Percentiles rank a stretch among this genome's conserved stretches.
phyloP scores from a whole-genome alignment of 1,139 yeast genomes.

The Meyerozyma guilliermondii region DNA sequence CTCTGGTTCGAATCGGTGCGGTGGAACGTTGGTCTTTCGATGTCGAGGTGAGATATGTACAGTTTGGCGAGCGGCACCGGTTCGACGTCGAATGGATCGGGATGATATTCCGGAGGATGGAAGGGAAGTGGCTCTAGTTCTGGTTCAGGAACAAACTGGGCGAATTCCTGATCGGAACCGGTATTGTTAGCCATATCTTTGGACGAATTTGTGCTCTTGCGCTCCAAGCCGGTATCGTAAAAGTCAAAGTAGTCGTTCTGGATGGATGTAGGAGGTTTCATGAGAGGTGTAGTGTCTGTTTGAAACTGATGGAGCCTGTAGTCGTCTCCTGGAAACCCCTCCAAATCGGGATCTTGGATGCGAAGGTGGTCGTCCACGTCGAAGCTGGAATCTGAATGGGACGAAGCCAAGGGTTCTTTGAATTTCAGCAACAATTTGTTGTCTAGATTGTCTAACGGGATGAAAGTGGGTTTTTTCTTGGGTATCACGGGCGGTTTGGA shows the following conservation, averaged over 20 bases:
- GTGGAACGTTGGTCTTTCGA: constrained; percentile 9
- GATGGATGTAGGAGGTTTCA: constrained; percentile 37
- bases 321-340: constrained; percentile 9
- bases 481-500: neutral
- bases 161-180: constrained; percentile 7
- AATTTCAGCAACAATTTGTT: constrained; percentile 6
- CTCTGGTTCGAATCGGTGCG: constrained; percentile 23
- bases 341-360: constrained; percentile 18
- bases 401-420: constrained; percentile 6
- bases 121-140: constrained; percentile 2
- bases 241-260: constrained; percentile 31
- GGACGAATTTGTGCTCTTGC: constrained; percentile 1
- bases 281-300: constrained; percentile 31
- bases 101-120: neutral
- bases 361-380: constrained; percentile 10
- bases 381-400: constrained; percentile 9
- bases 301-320: constrained; percentile 10
- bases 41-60: constrained; percentile 1
- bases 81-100: neutral
- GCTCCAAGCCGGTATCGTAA: constrained; percentile 1
- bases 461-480: neutral
- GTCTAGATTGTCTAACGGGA: constrained; percentile 13
- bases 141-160: neutral
- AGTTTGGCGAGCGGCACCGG: neutral
- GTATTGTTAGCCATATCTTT: constrained; percentile 5